Conservation (phyloP, 805 yeast genomes). For the Blastobotrys robertii region DNA sequence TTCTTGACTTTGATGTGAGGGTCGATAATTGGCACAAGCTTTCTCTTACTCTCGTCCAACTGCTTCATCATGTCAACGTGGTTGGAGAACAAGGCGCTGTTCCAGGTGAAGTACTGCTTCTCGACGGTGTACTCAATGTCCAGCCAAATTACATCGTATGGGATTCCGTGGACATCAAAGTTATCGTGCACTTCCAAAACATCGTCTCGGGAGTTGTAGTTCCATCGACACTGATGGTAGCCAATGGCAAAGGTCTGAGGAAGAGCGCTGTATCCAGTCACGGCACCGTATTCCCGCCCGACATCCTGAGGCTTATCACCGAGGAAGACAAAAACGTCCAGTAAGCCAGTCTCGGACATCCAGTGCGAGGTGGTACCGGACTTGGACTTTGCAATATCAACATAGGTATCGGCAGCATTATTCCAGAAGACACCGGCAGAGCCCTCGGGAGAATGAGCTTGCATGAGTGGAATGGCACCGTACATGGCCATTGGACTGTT, state of each 20-base stretch:
- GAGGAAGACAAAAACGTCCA: constrained; percentile 62
- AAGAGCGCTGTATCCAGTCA: constrained; percentile 63
- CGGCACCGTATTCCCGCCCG: constrained; percentile 46
- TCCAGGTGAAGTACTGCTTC: constrained; percentile 90
- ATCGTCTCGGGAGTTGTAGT: constrained; percentile 79
- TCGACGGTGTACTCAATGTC: constrained; percentile 85
- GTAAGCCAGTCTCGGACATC: constrained; percentile 82
- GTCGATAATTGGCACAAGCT: constrained; percentile 75
- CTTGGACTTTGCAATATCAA: constrained; percentile 46
- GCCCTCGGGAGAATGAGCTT: constrained; percentile 48
- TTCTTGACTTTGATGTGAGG: constrained; percentile 65
- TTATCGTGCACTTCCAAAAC: constrained; percentile 57
- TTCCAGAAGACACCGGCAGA: constrained; percentile 84
- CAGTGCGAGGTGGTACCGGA: constrained; percentile 56
- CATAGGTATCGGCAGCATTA: constrained; percentile 85
- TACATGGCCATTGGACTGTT: constrained; percentile 85
- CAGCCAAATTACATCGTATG: constrained; percentile 88
- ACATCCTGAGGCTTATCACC: constrained; percentile 49
- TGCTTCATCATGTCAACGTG: constrained; percentile 56
- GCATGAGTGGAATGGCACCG: constrained; percentile 84
- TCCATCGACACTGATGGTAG: constrained; percentile 96
- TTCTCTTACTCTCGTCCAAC: constrained; percentile 65
- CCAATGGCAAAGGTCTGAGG: constrained; percentile 78
- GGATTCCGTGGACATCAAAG: constrained; percentile 66
- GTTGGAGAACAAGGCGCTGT: constrained; percentile 56